Percentiles rank a stretch among this genome's conserved stretches.
Conservation (phyloP, 129 eudicot species). For the Pulicaria dysenterica region DNA sequence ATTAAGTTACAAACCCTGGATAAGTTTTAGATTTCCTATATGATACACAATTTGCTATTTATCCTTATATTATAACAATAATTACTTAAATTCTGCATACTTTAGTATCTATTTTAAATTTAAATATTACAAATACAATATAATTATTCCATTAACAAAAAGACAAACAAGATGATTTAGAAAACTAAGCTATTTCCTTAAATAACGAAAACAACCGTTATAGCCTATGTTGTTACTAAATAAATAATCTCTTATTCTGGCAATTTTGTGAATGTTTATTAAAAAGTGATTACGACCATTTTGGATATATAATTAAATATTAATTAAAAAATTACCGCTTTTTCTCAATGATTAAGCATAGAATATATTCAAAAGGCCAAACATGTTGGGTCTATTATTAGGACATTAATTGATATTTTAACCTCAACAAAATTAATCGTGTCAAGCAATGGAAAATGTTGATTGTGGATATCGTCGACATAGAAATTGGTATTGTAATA, state of each 20-base stretch:
- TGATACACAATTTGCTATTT: no score
- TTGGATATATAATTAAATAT: constrained; percentile 11
- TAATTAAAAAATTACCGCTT: constrained; percentile 21
- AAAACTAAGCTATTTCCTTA: background rate
- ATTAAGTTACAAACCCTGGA: no score
- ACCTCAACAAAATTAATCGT: background rate
- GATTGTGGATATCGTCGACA: constrained; percentile 20
- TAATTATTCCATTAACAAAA: background rate
- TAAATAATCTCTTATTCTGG: background rate
- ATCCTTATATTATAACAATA: no score
- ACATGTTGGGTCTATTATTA: constrained; percentile 21
- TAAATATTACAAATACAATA: background rate
- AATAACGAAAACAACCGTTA: background rate
- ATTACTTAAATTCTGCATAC: no score
- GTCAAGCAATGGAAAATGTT: background rate
- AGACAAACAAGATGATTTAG: background rate
- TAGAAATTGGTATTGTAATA: background rate
- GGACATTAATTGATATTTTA: background rate
- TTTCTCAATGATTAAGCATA: constrained; percentile 19
- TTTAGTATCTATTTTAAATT: no score
- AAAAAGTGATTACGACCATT: constrained; percentile 25
- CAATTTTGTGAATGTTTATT: constrained; percentile 3
- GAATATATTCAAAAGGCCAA: constrained; percentile 11
- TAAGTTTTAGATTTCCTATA: no score
- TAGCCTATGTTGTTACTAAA: constrained; percentile 7